Evolutionary conservation across 192 early-diverging fungal species (phyloP).

Genomic region (Linnemannia elongata): DNA sequence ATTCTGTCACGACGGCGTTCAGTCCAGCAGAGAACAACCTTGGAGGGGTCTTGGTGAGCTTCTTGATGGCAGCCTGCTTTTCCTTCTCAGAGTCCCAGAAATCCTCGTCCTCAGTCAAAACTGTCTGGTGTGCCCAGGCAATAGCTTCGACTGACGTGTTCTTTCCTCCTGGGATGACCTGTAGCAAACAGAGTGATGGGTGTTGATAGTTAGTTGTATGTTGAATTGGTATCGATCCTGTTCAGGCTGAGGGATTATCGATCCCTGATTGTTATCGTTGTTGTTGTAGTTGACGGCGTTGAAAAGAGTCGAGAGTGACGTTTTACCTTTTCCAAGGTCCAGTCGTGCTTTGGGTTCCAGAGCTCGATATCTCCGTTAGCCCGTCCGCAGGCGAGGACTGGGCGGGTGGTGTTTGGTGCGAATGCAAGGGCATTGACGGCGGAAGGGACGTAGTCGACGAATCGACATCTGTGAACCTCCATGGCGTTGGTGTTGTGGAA

Average conservation of each 20-base stretch:
- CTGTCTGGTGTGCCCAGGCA: conserved; percentile 85
- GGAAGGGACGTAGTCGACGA: conserved; percentile 88
- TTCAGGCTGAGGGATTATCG: not conserved
- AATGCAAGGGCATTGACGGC: conserved; percentile 88
- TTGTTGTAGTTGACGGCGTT: not conserved
- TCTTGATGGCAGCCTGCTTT: conserved; percentile 65
- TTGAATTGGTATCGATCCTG: not conserved
- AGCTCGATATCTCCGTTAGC: conserved; percentile 96
- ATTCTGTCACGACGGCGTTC: conserved; percentile 89
- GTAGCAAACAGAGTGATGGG: not conserved
- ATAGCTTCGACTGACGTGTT: conserved; percentile 84
- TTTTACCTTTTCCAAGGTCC: conserved; percentile 85
- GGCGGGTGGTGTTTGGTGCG: conserved; percentile 69
- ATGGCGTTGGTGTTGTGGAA: conserved; percentile 50
- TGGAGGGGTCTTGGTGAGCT: conserved; percentile 66
- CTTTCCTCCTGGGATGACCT: conserved; percentile 86
- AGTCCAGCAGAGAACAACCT: conserved; percentile 91
- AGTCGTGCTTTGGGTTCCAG: conserved; percentile 81
- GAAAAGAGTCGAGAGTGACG: not conserved
- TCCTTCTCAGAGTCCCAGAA: conserved; percentile 77
- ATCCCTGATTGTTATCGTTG: not conserved
- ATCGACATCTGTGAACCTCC: conserved; percentile 88
- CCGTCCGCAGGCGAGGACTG: conserved; percentile 84
- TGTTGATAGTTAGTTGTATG: not conserved
- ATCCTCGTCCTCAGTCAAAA: conserved; percentile 72